These are phyloP conservation scores for Pythium pyrilobum DNA, from an alignment of 352 stramenopile species.

Conservation along the genomic window DNA sequence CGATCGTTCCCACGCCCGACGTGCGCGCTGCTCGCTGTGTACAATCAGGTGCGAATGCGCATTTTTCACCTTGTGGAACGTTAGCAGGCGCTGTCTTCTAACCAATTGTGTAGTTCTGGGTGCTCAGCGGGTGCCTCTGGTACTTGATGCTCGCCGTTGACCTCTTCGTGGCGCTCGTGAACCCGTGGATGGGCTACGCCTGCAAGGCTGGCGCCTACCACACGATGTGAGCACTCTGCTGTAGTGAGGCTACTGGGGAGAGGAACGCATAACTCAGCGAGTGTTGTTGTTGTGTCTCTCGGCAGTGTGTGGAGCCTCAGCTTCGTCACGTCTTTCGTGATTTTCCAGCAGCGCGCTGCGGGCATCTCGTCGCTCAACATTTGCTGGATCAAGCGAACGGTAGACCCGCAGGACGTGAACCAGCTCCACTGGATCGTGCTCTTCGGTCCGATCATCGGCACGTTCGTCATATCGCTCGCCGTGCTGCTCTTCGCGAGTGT, in stretches of 20 bases:
- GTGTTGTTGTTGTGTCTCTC: background rate
- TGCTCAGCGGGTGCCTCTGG: constrained; percentile 60
- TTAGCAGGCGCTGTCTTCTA: background rate
- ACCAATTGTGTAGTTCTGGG: constrained; percentile 64
- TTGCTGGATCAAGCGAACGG: constrained; percentile 69
- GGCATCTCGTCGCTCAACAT: constrained; percentile 69
- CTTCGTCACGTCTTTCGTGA: constrained; percentile 44
- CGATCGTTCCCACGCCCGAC: background rate
- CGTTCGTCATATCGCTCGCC: constrained; percentile 52
- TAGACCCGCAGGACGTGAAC: constrained; percentile 38
- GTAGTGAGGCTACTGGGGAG: too few relatives aligned
- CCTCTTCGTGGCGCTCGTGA: constrained; percentile 80
- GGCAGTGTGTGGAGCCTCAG: constrained; percentile 70
- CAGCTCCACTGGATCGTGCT: constrained; percentile 59
- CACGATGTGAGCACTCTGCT: constrained; percentile 41
- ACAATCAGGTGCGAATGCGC: constrained; percentile 41
- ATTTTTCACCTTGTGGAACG: background rate
- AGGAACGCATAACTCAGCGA: too few relatives aligned
- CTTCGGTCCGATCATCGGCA: constrained; percentile 46
- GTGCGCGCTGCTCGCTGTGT: constrained; percentile 55
- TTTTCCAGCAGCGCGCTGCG: constrained; percentile 58
- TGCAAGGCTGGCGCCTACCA: constrained; percentile 85
- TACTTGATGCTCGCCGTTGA: constrained; percentile 84
- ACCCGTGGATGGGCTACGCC: constrained; percentile 85
- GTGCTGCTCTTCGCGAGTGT: constrained; percentile 83